Percentiles rank a stretch among this genome's conserved stretches.
Evolutionary conservation across 495 filamentous ascomycete species (phyloP).

Genomic region (Symbiotaphrina buchneri): DNA sequence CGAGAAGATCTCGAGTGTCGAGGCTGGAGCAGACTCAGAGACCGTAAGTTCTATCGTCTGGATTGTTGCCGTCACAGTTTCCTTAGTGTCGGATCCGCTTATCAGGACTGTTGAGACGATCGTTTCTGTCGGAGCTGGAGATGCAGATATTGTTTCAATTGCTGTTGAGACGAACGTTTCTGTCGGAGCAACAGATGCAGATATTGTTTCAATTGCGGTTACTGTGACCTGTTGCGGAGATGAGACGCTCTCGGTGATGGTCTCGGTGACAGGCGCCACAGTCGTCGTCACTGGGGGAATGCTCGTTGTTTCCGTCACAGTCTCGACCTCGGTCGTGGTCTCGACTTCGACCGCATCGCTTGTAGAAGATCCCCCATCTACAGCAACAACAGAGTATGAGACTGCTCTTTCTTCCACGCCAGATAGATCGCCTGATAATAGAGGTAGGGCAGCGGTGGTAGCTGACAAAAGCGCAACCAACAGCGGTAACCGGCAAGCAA

Average conservation of each 20-base stretch:
- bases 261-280: neutral
- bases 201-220: too few species aligned
- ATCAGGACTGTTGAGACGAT: neutral
- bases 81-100: too few species aligned
- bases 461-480: too few species aligned
- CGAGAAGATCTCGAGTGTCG: too few species aligned
- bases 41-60: too few species aligned
- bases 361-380: slow-evolving; percentile 5
- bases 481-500: too few species aligned
- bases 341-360: neutral
- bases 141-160: neutral
- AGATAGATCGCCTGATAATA: too few species aligned
- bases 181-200: neutral
- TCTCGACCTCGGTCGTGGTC: neutral
- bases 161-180: neutral
- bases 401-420: too few species aligned
- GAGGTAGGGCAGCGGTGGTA: too few species aligned
- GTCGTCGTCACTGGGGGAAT: neutral
- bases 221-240: too few species aligned
- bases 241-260: neutral
- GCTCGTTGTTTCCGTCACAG: slow-evolving; percentile 1
- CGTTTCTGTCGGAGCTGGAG: neutral
- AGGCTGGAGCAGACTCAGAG: too few species aligned
- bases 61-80: too few species aligned
- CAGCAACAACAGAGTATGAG: slow-evolving; percentile 4